A percentile compares a stretch with the other conserved stretches of the same genome.
Conservation (phyloP, 2,329 filamentous ascomycete species). For the Fusarium coicis region DNA sequence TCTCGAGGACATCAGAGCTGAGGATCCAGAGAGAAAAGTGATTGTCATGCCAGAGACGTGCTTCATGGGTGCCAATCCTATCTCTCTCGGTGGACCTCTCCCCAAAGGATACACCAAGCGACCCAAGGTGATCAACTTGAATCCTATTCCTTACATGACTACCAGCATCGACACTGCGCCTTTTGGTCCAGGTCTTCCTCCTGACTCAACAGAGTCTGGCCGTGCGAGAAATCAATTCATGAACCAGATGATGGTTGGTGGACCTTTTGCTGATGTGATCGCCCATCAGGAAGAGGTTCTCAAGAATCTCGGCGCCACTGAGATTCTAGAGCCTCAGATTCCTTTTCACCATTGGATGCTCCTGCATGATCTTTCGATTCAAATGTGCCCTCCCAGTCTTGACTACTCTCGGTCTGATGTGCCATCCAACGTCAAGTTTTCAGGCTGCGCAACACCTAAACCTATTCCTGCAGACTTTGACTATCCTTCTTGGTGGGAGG, state of each 20-base stretch:
- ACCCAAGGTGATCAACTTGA: slow-evolving; percentile 53
- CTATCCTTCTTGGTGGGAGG: slow-evolving; percentile 59
- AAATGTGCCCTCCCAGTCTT: slow-evolving; percentile 53
- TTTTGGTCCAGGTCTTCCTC: slow-evolving; percentile 52
- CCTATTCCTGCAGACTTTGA: slow-evolving; percentile 41
- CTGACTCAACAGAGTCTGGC: slow-evolving; percentile 51
- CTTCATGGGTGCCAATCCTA: slow-evolving; percentile 52
- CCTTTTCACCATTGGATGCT: slow-evolving; percentile 45
- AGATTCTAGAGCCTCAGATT: slow-evolving; percentile 16
- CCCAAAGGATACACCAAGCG: slow-evolving; percentile 50
- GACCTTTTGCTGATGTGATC: slow-evolving; percentile 38
- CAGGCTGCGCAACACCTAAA: slow-evolving; percentile 54
- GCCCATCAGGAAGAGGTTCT: slow-evolving; percentile 42
- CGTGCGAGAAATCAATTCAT: slow-evolving; percentile 48
- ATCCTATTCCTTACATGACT: slow-evolving; percentile 51
- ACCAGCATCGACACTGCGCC: slow-evolving; percentile 53
- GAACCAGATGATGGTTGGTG: slow-evolving; percentile 36
- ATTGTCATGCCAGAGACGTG: slow-evolving; percentile 56
- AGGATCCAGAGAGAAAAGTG: slow-evolving; percentile 51
- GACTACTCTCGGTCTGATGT: slow-evolving; percentile 54
- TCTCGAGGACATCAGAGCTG: slow-evolving; percentile 48
- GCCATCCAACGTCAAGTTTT: slow-evolving; percentile 54
- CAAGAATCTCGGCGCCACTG: slow-evolving; percentile 45
- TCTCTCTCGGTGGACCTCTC: slow-evolving; percentile 51
- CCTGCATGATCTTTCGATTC: slow-evolving; percentile 49